Conservation (phyloP, 306 rosid genomes). For the Citrullus amarus region DNA sequence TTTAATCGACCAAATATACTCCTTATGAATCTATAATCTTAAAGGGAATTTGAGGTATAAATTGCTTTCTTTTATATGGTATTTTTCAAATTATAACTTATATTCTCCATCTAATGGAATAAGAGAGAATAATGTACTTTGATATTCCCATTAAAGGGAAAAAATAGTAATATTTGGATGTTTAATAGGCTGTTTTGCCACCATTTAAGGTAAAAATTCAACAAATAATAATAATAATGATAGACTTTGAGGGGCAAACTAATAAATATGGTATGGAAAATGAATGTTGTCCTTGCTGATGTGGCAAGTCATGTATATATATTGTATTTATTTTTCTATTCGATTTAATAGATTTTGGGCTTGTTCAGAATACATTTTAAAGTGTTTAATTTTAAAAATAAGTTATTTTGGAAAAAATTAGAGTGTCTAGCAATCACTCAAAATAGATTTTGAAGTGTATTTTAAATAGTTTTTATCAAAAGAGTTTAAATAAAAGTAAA, state of each 20-base stretch:
- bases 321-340: not conserved
- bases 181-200: not conserved
- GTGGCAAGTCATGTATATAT: not conserved
- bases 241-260: not conserved
- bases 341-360: not conserved
- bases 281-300: not conserved
- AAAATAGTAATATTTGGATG: not conserved
- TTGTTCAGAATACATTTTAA: too few relatives aligned
- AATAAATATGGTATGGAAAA: not conserved
- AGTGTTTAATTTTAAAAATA: too few relatives aligned
- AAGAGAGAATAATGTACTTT: too few relatives aligned
- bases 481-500: too few relatives aligned
- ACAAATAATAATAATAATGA: not conserved
- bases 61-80: too few relatives aligned
- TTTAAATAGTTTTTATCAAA: too few relatives aligned
- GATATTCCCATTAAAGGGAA: too few relatives aligned
- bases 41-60: too few relatives aligned
- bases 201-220: not conserved
- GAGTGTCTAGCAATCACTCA: too few relatives aligned
- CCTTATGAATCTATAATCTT: too few relatives aligned
- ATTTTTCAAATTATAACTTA: not conserved
- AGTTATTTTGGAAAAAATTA: too few relatives aligned
- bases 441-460: too few relatives aligned
- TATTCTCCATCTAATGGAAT: not conserved
- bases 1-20: not conserved